Evolutionary conservation across 2,329 filamentous ascomycete genomes (phyloP), one percentile per base, ranked within the genome.

Genomic region (Celoporthe dispersa): DNA sequence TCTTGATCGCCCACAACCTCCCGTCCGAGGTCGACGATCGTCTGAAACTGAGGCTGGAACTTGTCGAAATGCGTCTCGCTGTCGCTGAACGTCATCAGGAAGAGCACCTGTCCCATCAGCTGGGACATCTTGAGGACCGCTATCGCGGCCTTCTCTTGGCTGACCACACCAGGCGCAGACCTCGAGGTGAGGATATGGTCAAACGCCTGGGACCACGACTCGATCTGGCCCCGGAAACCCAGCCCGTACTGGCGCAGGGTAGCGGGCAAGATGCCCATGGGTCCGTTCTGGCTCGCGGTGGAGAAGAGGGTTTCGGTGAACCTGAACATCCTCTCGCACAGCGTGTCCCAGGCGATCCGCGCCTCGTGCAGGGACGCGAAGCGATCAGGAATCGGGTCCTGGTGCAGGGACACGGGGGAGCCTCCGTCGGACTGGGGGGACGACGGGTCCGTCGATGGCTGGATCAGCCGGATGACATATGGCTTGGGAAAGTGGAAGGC

Each of bases 401-500:
- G 78, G 68, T 75, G 78, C 33, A 78, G 78, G 14, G 80, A 80
- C 1, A 82, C 77, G 2, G 83, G 82, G 0, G 84, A 84, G 51
- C 79, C 79, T 9, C 75, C 79, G 9, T 85, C 82, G 1, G 85
- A 83, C 2, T 79, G 77, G 0, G 85, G 81, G 2, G 84, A 84
- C 12, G 78, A 73, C 8, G 82, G 73, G 73, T 80, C 76, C 70
- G 75, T 73, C 39, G 73, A 67, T 61, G 79, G 71, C 71, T 84
- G 80, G 1, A 82, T 83, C 12, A 87, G 80, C 7, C 83, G 83
- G 71, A 90, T 87, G 8, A 90, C 87, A 68, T 85, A 89, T 0
- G 88, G 88, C 39, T 88, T 83, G 1, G 88, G 88, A 70, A 90
- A 90, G 76, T 91, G 88, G 75, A 90, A 91, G 41, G 88, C 88